These are phyloP conservation scores for Salvia sclarea DNA, from an alignment of 305 asterid genomes.

Conservation along the genomic window DNA sequence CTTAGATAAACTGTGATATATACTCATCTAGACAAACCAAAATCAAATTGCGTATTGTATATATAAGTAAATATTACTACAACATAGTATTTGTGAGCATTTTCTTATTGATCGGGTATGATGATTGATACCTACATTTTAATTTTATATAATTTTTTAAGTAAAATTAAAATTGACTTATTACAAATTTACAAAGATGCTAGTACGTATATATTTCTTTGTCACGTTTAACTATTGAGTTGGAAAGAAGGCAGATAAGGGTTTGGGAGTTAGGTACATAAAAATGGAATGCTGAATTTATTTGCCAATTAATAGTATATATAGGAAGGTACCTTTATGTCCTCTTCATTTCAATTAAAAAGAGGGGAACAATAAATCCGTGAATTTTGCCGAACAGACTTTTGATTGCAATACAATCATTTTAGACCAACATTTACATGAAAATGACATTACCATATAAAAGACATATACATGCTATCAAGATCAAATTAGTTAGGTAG, in stretches of 20 bases:
- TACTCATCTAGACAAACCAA: no score
- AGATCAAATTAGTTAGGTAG: conserved; percentile 6
- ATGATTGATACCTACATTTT: no score
- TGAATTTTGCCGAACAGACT: conserved; percentile 51
- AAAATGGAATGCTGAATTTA: neutral
- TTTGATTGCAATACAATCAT: conserved; percentile 33
- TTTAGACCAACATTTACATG: conserved; percentile 35
- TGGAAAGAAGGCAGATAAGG: conserved; percentile 3
- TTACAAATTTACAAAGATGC: no score
- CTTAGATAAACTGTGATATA: no score
- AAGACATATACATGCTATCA: conserved; percentile 11
- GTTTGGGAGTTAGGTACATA: neutral
- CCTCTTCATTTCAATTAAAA: conserved; percentile 30
- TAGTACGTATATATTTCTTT: neutral
- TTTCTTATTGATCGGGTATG: no score
- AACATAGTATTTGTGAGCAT: no score
- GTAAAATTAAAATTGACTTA: no score
- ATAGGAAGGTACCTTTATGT: conserved; percentile 27
- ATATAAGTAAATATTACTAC: no score
- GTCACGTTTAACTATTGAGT: conserved; percentile 11
- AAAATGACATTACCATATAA: conserved; percentile 39
- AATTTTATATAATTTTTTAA: no score
- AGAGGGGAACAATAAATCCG: conserved; percentile 40
- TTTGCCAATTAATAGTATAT: neutral
- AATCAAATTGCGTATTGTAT: no score